Percentiles rank a stretch among this genome's conserved stretches.
Conservation (phyloP, 805 yeast species). For the Brettanomyces naardenensis region DNA sequence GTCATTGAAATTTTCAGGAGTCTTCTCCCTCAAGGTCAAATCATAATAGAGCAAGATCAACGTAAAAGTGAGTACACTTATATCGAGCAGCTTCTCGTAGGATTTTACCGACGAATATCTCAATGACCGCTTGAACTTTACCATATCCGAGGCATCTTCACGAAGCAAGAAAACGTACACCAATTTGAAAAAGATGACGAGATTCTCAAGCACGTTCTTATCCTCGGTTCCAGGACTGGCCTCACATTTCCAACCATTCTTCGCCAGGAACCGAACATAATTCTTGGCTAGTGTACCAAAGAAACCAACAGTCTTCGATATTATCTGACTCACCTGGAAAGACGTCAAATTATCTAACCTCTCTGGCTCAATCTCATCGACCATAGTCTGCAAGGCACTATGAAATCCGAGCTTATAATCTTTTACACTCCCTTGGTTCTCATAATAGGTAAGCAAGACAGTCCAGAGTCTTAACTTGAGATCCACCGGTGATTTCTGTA, state of each 20-base stretch:
- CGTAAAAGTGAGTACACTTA: conserved; percentile 31
- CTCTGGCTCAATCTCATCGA: conserved; percentile 27
- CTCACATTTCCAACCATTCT: conserved; percentile 28
- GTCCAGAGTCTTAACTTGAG: conserved; percentile 72
- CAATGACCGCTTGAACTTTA: conserved; percentile 33
- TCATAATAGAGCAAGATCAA: conserved; percentile 32
- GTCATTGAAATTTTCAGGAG: conserved; percentile 29
- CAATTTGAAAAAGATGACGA: conserved; percentile 30
- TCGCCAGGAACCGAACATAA: conserved; percentile 22
- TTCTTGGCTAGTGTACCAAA: conserved; percentile 43
- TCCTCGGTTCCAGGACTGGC: background rate
- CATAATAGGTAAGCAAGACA: conserved; percentile 52
- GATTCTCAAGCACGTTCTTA: conserved; percentile 12
- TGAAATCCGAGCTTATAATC: conserved; percentile 44
- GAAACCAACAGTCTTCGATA: conserved; percentile 45
- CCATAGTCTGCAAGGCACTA: conserved; percentile 38
- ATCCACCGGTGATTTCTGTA: conserved; percentile 55
- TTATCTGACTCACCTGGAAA: conserved; percentile 29
- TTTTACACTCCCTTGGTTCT: conserved; percentile 20
- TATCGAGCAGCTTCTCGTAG: conserved; percentile 37
- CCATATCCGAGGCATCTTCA: conserved; percentile 40
- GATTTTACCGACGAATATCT: conserved; percentile 35
- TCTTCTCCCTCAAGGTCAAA: conserved; percentile 6
- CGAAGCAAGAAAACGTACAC: conserved; percentile 42
- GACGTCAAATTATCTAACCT: conserved; percentile 16